Conservation (phyloP, 2,329 filamentous ascomycete genomes). For the Dendryphion nanum region DNA sequence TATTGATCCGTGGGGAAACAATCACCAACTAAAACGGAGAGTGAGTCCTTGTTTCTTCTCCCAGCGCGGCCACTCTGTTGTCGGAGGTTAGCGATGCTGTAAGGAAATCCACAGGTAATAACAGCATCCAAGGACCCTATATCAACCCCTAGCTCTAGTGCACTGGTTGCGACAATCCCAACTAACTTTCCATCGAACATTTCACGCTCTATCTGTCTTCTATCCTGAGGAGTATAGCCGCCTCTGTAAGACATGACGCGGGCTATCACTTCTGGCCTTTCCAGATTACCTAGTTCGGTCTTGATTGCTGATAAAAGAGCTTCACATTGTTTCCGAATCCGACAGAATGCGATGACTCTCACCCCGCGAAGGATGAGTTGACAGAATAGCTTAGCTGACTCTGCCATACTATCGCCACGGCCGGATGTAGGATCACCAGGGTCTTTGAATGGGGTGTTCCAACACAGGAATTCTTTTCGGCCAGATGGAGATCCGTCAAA, state of each 20-base stretch:
- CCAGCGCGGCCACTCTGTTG: conserved; percentile 95
- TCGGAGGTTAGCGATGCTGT: conserved; percentile 88
- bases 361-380: conserved; percentile 86
- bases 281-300: conserved; percentile 70
- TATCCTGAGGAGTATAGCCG: conserved; percentile 89
- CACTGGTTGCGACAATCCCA: conserved; percentile 90
- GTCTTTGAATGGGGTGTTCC: conserved; percentile 96
- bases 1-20: conserved; percentile 89
- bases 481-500: conserved; percentile 92
- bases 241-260: conserved; percentile 95
- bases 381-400: conserved; percentile 88
- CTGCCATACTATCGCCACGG: conserved; percentile 75
- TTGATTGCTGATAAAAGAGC: conserved; percentile 77
- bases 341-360: conserved; percentile 88
- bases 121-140: conserved; percentile 94
- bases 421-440: conserved; percentile 83
- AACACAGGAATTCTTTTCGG: conserved; percentile 92
- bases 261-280: conserved; percentile 70
- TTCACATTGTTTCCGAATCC: conserved; percentile 85
- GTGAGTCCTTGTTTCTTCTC: conserved; percentile 85
- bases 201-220: conserved; percentile 82
- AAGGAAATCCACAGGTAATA: conserved; percentile 90
- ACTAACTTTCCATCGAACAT: conserved; percentile 97
- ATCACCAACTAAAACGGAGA: conserved; percentile 87
- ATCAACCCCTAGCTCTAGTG: conserved; percentile 90